These are phyloP conservation scores for Eragrostis tef DNA, from an alignment of 202 grass and related monocot genomes.

Conservation along the genomic window DNA sequence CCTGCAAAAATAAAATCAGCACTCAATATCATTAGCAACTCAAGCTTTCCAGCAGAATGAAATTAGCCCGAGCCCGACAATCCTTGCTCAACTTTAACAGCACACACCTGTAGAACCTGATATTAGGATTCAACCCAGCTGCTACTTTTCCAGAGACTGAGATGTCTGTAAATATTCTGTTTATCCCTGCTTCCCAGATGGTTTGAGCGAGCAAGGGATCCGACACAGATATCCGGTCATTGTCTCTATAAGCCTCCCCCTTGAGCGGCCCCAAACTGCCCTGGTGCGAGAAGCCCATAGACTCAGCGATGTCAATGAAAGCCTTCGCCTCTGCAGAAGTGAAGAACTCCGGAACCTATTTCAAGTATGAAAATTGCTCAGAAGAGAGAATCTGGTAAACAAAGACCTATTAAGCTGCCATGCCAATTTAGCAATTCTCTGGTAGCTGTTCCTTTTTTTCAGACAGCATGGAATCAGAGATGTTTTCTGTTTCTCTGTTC, in stretches of 20 bases:
- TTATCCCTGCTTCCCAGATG: constrained; percentile 88
- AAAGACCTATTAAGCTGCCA: neutral
- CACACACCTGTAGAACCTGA: constrained; percentile 84
- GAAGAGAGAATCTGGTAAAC: neutral
- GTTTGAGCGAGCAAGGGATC: constrained; percentile 73
- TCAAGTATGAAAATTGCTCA: neutral
- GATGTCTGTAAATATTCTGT: constrained; percentile 69
- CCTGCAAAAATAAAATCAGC: constrained; percentile 48
- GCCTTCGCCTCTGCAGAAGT: constrained; percentile 69
- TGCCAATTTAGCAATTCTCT: constrained; percentile 7
- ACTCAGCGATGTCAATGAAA: constrained; percentile 69
- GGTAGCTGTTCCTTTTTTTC: constrained; percentile 12
- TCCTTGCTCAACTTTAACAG: neutral
- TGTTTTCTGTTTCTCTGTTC: neutral
- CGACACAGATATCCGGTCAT: constrained; percentile 80
- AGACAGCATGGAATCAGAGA: neutral
- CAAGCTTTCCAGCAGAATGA: neutral
- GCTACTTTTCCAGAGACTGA: constrained; percentile 65
- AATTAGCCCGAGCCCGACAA: neutral
- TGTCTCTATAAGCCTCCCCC: constrained; percentile 88
- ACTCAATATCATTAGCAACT: neutral
- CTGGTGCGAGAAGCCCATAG: constrained; percentile 77
- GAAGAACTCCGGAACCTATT: constrained; percentile 76
- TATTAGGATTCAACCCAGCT: constrained; percentile 79
- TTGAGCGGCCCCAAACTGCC: constrained; percentile 82